These are phyloP conservation scores for Claviceps sp. DNA, from an alignment of 2,329 filamentous ascomycete genomes.

Conservation along the genomic window DNA sequence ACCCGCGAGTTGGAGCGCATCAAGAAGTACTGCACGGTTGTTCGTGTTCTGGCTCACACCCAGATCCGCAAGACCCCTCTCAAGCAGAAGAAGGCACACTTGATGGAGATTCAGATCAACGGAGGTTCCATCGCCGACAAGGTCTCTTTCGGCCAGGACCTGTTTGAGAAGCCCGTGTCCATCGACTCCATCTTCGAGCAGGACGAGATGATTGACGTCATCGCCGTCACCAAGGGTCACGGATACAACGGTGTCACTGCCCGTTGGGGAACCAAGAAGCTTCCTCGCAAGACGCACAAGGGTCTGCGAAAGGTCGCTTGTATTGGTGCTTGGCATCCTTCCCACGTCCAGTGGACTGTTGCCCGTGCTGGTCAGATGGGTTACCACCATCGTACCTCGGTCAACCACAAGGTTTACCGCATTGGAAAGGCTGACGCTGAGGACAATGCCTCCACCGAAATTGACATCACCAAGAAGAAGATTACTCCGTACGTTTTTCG, in stretches of 20 bases:
- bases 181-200: conserved; percentile 94
- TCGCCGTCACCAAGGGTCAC: conserved; percentile 99
- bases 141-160: conserved; percentile 85
- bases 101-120: conserved; percentile 99
- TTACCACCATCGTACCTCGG: conserved; percentile 99
- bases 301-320: conserved; percentile 99
- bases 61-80: conserved; percentile 98
- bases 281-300: conserved; percentile 99
- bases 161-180: conserved; percentile 98
- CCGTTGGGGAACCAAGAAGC: conserved; percentile 99
- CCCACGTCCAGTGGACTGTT: conserved; percentile 99
- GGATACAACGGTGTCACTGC: conserved; percentile 94
- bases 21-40: conserved; percentile 99
- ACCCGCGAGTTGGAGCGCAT: conserved; percentile 98
- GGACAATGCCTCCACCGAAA: conserved; percentile 85
- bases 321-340: conserved; percentile 99
- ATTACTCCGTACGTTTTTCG: conserved; percentile 78
- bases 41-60: conserved; percentile 98
- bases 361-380: conserved; percentile 98
- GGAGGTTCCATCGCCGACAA: conserved; percentile 92
- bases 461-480: conserved; percentile 97
- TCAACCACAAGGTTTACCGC: conserved; percentile 99
- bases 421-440: conserved; percentile 87
- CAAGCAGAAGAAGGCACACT: conserved; percentile 99
- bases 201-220: conserved; percentile 98